A percentile compares a stretch with the other conserved stretches of the same genome.
These are phyloP conservation scores for Tricladium varicosporioides DNA, from an alignment of 2,329 filamentous ascomycete species.

Conservation along the genomic window DNA sequence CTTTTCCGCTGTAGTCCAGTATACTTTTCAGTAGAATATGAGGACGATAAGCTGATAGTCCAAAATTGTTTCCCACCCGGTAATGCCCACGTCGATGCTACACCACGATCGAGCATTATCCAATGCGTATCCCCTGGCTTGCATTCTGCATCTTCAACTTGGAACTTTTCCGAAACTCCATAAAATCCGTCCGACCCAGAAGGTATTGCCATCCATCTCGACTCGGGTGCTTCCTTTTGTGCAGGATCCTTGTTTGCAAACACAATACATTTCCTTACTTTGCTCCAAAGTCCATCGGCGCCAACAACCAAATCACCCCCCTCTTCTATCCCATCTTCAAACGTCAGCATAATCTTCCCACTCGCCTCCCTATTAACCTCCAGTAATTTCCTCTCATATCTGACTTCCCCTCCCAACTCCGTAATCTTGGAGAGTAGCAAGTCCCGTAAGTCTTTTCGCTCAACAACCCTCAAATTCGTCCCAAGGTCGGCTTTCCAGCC, in stretches of 20 bases:
- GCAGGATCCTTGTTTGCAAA: neutral
- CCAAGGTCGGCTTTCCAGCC: conserved; percentile 5
- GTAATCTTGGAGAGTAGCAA: conserved; percentile 4
- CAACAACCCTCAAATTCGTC: conserved; percentile 12
- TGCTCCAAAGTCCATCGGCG: conserved; percentile 11
- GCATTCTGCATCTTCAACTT: neutral
- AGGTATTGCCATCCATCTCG: conserved; percentile 5
- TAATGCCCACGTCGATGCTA: conserved; percentile 10
- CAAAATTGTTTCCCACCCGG: conserved; percentile 11
- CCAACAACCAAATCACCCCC: conserved; percentile 9
- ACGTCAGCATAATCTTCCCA: neutral
- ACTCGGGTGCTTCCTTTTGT: neutral
- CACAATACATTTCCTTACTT: conserved; percentile 9
- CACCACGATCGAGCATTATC: conserved; percentile 9
- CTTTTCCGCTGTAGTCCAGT: neutral
- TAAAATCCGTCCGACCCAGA: conserved; percentile 4
- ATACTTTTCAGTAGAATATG: no score
- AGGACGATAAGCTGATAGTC: conserved; percentile 2
- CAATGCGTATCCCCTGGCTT: conserved; percentile 7
- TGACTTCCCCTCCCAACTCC: conserved; percentile 7
- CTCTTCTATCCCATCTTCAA: conserved; percentile 3
- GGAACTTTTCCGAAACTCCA: conserved; percentile 3
- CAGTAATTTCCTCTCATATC: conserved; percentile 4
- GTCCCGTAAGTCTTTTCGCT: conserved; percentile 6
- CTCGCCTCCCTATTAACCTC: neutral